Conservation (phyloP, 2,329 filamentous ascomycete genomes). For the Laburnicola sp. region DNA sequence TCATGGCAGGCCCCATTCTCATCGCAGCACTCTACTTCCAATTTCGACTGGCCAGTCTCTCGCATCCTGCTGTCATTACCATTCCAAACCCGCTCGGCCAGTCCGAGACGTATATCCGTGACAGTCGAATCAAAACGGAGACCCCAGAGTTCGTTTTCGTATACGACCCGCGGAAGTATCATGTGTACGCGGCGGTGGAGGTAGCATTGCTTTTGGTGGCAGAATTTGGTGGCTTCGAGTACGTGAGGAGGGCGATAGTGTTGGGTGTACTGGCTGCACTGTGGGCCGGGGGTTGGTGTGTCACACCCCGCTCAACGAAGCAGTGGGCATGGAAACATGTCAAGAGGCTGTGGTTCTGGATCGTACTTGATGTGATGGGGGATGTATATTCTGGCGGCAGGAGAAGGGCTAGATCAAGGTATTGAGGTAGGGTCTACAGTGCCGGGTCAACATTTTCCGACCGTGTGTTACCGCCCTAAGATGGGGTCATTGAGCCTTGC, state of each 20-base stretch:
- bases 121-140: too few relatives aligned
- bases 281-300: slow-evolving; percentile 14
- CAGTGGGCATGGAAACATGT: slow-evolving; percentile 15
- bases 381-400: slow-evolving; percentile 12
- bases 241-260: slow-evolving; percentile 11
- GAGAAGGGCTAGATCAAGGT: not conserved
- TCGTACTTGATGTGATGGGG: slow-evolving; percentile 14
- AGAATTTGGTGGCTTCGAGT: slow-evolving; percentile 8
- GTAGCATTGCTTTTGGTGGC: not conserved
- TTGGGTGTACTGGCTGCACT: slow-evolving; percentile 10
- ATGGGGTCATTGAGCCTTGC: too few relatives aligned
- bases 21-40: slow-evolving; percentile 17
- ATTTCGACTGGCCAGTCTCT: not conserved
- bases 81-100: not conserved
- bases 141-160: slow-evolving; percentile 1
- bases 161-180: slow-evolving; percentile 11
- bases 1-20: slow-evolving; percentile 12
- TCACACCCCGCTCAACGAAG: slow-evolving; percentile 13
- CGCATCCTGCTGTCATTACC: not conserved
- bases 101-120: not conserved
- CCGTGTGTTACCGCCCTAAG: too few relatives aligned
- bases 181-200: slow-evolving; percentile 5
- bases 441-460: too few relatives aligned
- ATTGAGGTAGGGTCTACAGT: too few relatives aligned
- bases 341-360: slow-evolving; percentile 13